Percentiles rank a stretch among this genome's conserved stretches.
phyloP scores from a whole-genome alignment of 2,329 filamentous ascomycete genomes.

The Fusarium sp. region DNA sequence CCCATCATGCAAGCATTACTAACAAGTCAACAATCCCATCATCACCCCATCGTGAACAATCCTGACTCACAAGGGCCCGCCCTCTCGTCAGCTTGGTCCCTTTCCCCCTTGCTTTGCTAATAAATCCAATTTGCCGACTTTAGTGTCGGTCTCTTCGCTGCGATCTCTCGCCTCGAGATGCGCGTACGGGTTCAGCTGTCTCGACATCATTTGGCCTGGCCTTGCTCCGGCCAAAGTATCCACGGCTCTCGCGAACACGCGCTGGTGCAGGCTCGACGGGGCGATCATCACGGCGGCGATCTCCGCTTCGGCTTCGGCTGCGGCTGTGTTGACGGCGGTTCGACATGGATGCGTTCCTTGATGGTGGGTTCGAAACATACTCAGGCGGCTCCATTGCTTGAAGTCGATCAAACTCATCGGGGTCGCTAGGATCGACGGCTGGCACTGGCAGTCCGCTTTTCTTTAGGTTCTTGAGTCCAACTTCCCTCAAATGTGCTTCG shows the following conservation, averaged over 20 bases:
- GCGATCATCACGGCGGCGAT: constrained; percentile 27
- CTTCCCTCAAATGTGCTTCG: constrained; percentile 75
- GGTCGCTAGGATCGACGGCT: constrained; percentile 65
- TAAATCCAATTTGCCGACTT: constrained; percentile 36
- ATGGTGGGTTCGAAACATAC: constrained; percentile 48
- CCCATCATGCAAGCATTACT: constrained; percentile 19
- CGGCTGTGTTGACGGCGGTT: constrained; percentile 38
- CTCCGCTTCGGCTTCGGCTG: constrained; percentile 30
- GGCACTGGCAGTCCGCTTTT: constrained; percentile 62
- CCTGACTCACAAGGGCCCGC: constrained; percentile 42
- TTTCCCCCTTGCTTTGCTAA: neutral
- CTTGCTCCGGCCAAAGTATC: constrained; percentile 50
- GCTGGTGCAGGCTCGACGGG: constrained; percentile 49
- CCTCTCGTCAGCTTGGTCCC: constrained; percentile 18
- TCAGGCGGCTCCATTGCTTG: constrained; percentile 48
- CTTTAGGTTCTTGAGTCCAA: constrained; percentile 71
- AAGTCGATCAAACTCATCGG: constrained; percentile 63
- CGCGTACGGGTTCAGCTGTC: constrained; percentile 42
- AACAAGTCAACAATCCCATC: neutral
- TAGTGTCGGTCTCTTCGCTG: constrained; percentile 42
- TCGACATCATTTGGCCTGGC: constrained; percentile 51
- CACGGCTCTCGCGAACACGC: constrained; percentile 47
- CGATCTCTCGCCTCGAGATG: constrained; percentile 39
- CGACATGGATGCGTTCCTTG: constrained; percentile 44
- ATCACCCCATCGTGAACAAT: constrained; percentile 11